Evolutionary conservation across 2,329 filamentous ascomycete species (phyloP).

Genomic region (Lithohypha guttulata): DNA sequence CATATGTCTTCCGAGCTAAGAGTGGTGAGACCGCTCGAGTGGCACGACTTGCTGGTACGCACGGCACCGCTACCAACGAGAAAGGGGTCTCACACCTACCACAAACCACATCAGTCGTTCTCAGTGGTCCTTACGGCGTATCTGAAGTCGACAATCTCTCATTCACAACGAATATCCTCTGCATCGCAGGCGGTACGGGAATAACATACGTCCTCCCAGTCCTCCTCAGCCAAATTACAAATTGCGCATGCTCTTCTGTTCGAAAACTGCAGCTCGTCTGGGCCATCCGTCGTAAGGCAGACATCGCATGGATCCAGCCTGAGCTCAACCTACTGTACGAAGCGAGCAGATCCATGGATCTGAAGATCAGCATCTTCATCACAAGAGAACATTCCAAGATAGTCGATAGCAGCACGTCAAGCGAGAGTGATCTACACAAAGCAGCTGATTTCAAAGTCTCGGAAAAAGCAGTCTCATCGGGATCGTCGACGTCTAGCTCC

Average conservation of each 20-base stretch:
- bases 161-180: constrained; percentile 38
- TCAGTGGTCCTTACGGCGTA: constrained; percentile 54
- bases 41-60: constrained; percentile 32
- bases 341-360: constrained; percentile 28
- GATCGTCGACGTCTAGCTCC: constrained; percentile 3
- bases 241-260: constrained; percentile 17
- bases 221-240: constrained; percentile 31
- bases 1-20: constrained; percentile 28
- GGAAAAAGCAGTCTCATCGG: constrained; percentile 17
- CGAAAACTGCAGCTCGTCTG: constrained; percentile 53
- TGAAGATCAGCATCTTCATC: constrained; percentile 49
- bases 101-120: constrained; percentile 44
- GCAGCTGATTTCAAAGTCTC: constrained; percentile 7
- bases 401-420: constrained; percentile 4
- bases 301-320: constrained; percentile 47
- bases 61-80: constrained; percentile 13
- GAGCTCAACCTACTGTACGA: constrained; percentile 45
- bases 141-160: constrained; percentile 9
- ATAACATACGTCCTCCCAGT: constrained; percentile 48
- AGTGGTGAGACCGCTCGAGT: constrained; percentile 49
- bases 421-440: constrained; percentile 21
- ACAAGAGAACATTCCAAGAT: constrained; percentile 39
- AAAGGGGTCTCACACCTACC: neutral
- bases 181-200: constrained; percentile 48
- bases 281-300: constrained; percentile 46